Base-by-base conservation (phyloP, 805 yeast species). In the Kuraishia borneana region DNA sequence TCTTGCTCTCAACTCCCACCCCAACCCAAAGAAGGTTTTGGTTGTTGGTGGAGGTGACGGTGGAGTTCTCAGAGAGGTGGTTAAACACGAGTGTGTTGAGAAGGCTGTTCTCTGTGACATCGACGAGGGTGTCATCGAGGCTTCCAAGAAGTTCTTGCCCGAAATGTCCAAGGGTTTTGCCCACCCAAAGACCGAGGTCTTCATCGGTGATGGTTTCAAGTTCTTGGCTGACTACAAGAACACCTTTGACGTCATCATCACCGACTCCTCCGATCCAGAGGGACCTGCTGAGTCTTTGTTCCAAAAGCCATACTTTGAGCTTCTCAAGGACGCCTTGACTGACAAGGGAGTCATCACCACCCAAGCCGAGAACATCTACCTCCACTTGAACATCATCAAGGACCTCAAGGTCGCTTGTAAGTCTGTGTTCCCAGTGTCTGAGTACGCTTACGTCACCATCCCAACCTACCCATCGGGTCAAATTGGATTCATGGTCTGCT, bases 1-100 rank as follows among this genome's bases (percentile, higher is more conserved):
- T 54, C 57, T 84, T 20, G 88, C 96, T 4, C 49, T 88, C 37
- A 75, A 77, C 70, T 60, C 83, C 8, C 96, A 87, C 58, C 72
- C 73, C 3, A 48, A 64, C 28, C 96, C 96, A 2, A 71, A 70
- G 45, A 70, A 67, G 36, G 94, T 85, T 7, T 68, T 87, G 34
- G 92, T 87, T 21, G 83, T 87, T 46, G 96, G 96, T 19, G 96
- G 96, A 18, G 96, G 96, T 29, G 96, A 87, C 54, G 95, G 96
- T 42, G 96, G 96, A 40, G 95, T 87, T 16, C 60, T 88, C 25
- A 70, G 96, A 47, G 96, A 87, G 54, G 77, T 83, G 13, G 73
- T 84, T 31, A 88, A 87, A 58, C 61, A 62, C 26, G 63, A 67
- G 5, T 61, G 68, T 30, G 68, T 78, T 3, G 78, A 80, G 43